Percentiles rank a stretch among this genome's conserved stretches.
Conservation (phyloP, 768 basidiomycete species). For the Mycena rebaudengoi region DNA sequence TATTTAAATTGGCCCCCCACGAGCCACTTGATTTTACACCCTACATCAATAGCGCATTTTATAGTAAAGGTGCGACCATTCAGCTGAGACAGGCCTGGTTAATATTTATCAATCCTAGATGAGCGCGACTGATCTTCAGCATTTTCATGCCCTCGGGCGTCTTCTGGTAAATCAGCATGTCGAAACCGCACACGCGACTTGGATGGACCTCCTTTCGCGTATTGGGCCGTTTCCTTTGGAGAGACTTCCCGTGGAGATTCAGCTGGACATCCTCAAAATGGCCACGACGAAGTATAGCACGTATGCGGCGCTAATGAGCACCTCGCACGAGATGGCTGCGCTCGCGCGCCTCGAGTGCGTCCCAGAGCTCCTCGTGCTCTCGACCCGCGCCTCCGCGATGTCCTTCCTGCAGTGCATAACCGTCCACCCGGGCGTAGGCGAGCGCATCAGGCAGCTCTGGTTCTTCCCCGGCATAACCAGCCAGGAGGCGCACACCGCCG, state of each 20-base stretch:
- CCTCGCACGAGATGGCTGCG: background rate
- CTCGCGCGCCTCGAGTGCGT: slow-evolving; percentile 12
- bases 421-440: slow-evolving; percentile 10
- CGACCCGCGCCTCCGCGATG: background rate
- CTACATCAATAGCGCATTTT: no score
- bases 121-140: background rate
- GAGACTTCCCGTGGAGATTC: slow-evolving; percentile 1
- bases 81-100: background rate
- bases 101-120: background rate
- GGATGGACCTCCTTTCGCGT: background rate
- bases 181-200: background rate
- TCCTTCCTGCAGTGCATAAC: slow-evolving; percentile 17
- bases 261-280: background rate
- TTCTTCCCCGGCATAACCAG: background rate
- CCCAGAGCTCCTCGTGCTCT: background rate
- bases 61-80: no score
- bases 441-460: background rate
- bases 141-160: slow-evolving; percentile 11
- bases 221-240: slow-evolving; percentile 4
- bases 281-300: slow-evolving; percentile 9
- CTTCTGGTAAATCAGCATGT: slow-evolving; percentile 8
- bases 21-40: no score
- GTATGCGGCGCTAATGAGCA: slow-evolving; percentile 13
- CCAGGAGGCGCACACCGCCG: background rate
- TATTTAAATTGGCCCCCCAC: no score